These are phyloP conservation scores for Leccinum barrowsii DNA, from an alignment of 768 basidiomycete species.

Conservation along the genomic window DNA sequence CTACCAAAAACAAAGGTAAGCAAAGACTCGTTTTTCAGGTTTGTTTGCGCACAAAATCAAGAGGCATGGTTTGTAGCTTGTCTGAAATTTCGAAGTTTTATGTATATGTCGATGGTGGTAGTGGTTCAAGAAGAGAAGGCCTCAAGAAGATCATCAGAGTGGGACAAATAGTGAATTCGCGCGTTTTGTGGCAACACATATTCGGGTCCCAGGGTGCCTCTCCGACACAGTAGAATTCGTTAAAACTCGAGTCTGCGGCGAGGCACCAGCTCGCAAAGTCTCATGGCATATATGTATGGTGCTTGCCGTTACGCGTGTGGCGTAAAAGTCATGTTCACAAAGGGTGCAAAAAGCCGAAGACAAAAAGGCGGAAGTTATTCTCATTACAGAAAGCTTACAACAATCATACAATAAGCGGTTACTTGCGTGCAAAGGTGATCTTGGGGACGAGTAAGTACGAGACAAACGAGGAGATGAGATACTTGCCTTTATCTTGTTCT, in stretches of 20 bases:
- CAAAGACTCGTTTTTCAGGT: neutral
- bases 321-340: slow-evolving; percentile 22
- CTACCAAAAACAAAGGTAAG: slow-evolving; percentile 17
- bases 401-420: slow-evolving; percentile 31
- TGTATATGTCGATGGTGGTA: slow-evolving; percentile 9
- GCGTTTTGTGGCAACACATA: slow-evolving; percentile 6
- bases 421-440: slow-evolving; percentile 78
- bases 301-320: slow-evolving; percentile 23
- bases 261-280: slow-evolving; percentile 27
- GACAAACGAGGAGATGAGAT: neutral
- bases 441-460: slow-evolving; percentile 25
- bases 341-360: slow-evolving; percentile 7
- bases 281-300: slow-evolving; percentile 19
- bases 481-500: slow-evolving; percentile 94
- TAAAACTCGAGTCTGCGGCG: slow-evolving; percentile 6
- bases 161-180: slow-evolving; percentile 2
- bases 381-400: slow-evolving; percentile 30
- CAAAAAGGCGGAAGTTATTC: slow-evolving; percentile 21
- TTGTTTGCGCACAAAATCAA: slow-evolving; percentile 20
- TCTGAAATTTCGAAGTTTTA: slow-evolving; percentile 7
- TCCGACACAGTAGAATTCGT: slow-evolving; percentile 7
- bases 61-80: slow-evolving; percentile 7
- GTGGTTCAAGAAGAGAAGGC: slow-evolving; percentile 1
- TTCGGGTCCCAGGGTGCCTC: slow-evolving; percentile 1
- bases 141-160: neutral